Percentiles rank a stretch among this genome's conserved stretches.
Conservation (phyloP, 208 protist genomes). For the Entamoeba moshkovskii region DNA sequence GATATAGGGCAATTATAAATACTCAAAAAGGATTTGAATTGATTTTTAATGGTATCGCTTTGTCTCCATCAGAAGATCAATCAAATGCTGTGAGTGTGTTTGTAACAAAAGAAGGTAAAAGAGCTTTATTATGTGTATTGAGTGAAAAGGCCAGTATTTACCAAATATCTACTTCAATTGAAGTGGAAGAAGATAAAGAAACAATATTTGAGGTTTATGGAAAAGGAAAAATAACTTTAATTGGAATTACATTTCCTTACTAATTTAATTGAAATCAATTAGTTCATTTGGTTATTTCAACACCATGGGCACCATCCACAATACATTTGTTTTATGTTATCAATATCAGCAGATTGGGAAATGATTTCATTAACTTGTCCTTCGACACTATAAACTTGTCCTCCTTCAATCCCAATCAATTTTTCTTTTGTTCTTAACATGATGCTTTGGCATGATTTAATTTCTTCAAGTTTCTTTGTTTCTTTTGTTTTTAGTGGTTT, state of each 20-base stretch:
- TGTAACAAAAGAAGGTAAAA: too few relatives aligned
- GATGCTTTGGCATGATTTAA: background rate
- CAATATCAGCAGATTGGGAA: background rate
- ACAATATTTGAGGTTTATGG: background rate
- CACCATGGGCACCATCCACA: conserved; percentile 27
- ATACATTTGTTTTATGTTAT: conserved; percentile 21
- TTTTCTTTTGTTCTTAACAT: conserved; percentile 1
- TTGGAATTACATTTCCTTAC: too few relatives aligned
- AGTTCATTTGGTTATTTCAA: background rate
- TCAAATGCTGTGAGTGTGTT: too few relatives aligned
- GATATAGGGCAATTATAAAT: too few relatives aligned
- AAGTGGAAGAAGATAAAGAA: background rate
- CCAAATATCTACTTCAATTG: background rate
- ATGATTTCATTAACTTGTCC: conserved; percentile 21
- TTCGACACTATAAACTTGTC: conserved; percentile 8
- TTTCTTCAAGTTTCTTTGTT: background rate
- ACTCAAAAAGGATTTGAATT: too few relatives aligned
- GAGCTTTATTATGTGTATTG: background rate
- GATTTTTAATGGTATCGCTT: too few relatives aligned
- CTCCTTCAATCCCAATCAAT: conserved; percentile 5
- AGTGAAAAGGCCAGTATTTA: background rate
- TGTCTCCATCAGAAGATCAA: too few relatives aligned
- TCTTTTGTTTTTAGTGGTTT: background rate
- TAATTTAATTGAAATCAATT: too few relatives aligned
- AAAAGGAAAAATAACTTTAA: background rate